Percentiles rank a stretch among this genome's conserved stretches.
Conservation (phyloP, 768 basidiomycete species). For the Lyophyllum atratum region DNA sequence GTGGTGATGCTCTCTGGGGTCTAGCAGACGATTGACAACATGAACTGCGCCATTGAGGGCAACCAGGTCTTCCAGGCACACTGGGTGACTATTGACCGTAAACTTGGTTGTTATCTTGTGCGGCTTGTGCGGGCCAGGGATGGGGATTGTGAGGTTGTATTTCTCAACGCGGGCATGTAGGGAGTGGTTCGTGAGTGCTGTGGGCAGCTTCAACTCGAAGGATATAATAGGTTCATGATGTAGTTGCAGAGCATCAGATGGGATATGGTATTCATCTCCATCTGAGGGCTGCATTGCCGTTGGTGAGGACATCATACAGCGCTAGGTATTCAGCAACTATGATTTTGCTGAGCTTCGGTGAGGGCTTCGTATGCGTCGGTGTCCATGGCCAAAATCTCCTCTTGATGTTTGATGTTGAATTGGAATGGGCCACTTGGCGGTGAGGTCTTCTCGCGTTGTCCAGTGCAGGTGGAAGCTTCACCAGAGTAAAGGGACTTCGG, state of each 20-base stretch:
- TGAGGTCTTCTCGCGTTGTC: neutral
- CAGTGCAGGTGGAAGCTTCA: neutral
- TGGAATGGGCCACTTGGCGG: neutral
- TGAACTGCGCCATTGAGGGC: constrained; percentile 62
- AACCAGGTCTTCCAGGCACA: constrained; percentile 46
- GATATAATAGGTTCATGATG: constrained; percentile 32
- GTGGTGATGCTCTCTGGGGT: constrained; percentile 35
- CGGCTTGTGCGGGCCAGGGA: constrained; percentile 35
- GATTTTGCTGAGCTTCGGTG: neutral
- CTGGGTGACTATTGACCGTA: constrained; percentile 39
- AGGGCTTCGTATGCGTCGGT: neutral
- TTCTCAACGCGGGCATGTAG: constrained; percentile 50
- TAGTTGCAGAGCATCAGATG: constrained; percentile 5
- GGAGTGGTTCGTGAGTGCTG: constrained; percentile 43
- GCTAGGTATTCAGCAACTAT: neutral
- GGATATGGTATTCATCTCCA: neutral
- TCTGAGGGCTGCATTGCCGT: no score
- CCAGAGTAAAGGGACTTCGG: neutral
- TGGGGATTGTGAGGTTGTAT: constrained; percentile 39
- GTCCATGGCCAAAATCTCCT: neutral
- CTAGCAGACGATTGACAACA: constrained; percentile 40
- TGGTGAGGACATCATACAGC: no score
- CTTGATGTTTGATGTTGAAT: neutral
- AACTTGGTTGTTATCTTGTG: constrained; percentile 36
- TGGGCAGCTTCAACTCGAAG: constrained; percentile 38